A percentile compares a stretch with the other conserved stretches of the same genome.
phyloP scores from a whole-genome alignment of 139 green algal genomes.

The Coccomyxa sp. region DNA sequence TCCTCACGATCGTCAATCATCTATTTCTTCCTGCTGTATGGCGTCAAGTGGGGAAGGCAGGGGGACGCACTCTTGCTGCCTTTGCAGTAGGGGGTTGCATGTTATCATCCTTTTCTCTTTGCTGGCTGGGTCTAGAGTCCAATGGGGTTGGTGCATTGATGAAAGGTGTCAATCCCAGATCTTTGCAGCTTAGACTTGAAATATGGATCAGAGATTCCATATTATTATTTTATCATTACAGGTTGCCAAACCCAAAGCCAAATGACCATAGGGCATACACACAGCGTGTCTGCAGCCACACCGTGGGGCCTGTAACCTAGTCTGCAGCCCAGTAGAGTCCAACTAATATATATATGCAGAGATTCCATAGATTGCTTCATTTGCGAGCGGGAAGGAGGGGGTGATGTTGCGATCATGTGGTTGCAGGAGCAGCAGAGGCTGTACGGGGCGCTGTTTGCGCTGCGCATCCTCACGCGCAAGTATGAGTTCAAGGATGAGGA shows the following conservation, averaged over 20 bases:
- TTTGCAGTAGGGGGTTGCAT: not conserved
- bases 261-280: too few species aligned
- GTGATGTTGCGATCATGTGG: not conserved
- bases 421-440: conserved; percentile 64
- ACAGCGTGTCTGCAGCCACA: too few species aligned
- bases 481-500: conserved; percentile 93
- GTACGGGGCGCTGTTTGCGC: conserved; percentile 68
- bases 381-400: not conserved
- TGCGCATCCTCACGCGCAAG: conserved; percentile 88
- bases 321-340: too few species aligned
- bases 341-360: too few species aligned
- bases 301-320: too few species aligned
- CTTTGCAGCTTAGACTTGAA: too few species aligned
- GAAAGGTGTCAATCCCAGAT: too few species aligned
- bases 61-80: not conserved
- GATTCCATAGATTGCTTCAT: not conserved
- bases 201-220: not conserved
- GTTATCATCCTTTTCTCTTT: not conserved
- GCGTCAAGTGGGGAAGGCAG: not conserved
- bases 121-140: too few species aligned
- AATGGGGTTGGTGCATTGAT: too few species aligned
- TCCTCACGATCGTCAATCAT: not conserved
- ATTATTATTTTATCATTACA: too few species aligned
- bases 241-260: too few species aligned
- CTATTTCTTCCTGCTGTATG: too few species aligned